Evolutionary conservation across 148 eudicot genomes (phyloP), one percentile per base, ranked within the genome.

Genomic region (Rhododendron kiyosumense): DNA sequence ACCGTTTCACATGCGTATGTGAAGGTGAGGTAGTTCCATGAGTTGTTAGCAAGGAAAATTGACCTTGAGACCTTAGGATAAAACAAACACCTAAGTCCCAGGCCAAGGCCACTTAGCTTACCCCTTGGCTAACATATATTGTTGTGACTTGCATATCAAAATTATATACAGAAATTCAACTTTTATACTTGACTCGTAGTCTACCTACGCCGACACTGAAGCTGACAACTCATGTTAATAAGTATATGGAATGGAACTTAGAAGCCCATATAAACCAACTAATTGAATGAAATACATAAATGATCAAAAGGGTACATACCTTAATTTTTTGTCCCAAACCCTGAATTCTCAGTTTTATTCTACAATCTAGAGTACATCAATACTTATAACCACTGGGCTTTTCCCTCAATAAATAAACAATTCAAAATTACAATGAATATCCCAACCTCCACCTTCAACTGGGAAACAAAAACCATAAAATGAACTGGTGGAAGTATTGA

Each of bases 381-480:
- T 61, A 46, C 2, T 82, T 57, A 15, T 59, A 59, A 82, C 48
- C 51, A 83, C 24, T 30, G 63, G 38, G 24, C 36, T 74, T 41
- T 83, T 69, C 43, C 61, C 49, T 46, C 77, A 20, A 69, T 15
- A 83, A 83, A 14, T 69, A 46, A 46, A 45, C 3, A 17, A 32
- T 32, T 22, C 75, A 20, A 32, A 22, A 74, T 51, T 84, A 84
- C 85, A 74, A 49, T 34, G 3, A 12, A 73, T 20, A 49, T 22
- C 61, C 61, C n/a, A 5, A 49, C 36, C 52, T 32, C 48, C 48
- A 74, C 63, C 80, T 59, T 46, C 74, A 24, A 38, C 41, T n/a
- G 75, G 24, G 80, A 84, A 32, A 84, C 46, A 28, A 49, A 74
- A 84, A 84, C 22, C 41, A 41, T 43, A 83, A 71, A 65, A 67